Conservation (phyloP, 345 rosid species). For the Boechera retrofracta region DNA sequence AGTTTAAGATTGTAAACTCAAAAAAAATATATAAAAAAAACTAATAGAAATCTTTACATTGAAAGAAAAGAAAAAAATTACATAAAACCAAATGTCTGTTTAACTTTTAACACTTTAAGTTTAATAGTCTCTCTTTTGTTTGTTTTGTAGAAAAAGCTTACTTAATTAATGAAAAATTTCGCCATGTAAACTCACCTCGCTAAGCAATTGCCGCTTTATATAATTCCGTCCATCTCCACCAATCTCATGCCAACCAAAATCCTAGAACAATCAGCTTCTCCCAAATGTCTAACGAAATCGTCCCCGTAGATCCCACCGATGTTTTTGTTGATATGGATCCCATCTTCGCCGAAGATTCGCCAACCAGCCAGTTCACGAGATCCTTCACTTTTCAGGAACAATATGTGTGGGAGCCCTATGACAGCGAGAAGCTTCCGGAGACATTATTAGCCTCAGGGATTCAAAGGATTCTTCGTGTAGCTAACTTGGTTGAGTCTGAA, state of each 20-base stretch:
- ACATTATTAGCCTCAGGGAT: slow-evolving; percentile 69
- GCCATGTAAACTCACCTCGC: slow-evolving; percentile 45
- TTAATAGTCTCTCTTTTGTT: no score
- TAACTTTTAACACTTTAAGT: no score
- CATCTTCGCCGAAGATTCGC: not conserved
- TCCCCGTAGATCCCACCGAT: slow-evolving; percentile 56
- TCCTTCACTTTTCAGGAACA: slow-evolving; percentile 50
- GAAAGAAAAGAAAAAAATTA: no score
- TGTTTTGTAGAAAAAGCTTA: not conserved
- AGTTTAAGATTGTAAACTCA: no score
- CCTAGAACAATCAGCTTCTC: not conserved
- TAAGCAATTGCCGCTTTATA: slow-evolving; percentile 39
- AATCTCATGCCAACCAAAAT: not conserved
- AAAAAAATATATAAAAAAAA: no score
- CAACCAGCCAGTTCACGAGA: slow-evolving; percentile 40
- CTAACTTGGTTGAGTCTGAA: slow-evolving; percentile 63
- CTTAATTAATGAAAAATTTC: slow-evolving; percentile 2
- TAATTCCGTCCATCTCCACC: not conserved
- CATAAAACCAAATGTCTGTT: no score
- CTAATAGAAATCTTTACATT: no score
- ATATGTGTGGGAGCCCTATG: slow-evolving; percentile 60
- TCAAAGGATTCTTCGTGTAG: slow-evolving; percentile 78
- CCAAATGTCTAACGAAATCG: slow-evolving; percentile 63
- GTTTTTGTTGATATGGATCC: slow-evolving; percentile 25
- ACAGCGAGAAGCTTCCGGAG: slow-evolving; percentile 83